Evolutionary conservation across 2,329 filamentous ascomycete genomes (phyloP).

Genomic region (Hysterium pulicare): DNA sequence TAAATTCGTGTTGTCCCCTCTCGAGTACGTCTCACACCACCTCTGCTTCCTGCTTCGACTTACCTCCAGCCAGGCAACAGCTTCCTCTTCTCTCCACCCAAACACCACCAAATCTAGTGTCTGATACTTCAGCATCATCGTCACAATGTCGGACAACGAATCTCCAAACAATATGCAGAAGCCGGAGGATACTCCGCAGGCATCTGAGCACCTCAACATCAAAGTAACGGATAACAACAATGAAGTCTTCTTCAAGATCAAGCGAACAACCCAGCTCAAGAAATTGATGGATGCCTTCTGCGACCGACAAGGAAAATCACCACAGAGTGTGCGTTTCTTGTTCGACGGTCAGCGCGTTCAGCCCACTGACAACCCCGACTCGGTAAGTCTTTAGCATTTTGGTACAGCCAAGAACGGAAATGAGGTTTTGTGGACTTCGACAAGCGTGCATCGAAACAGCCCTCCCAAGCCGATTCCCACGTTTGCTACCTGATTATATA

Average conservation of each 20-base stretch:
- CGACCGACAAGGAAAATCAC: constrained; percentile 87
- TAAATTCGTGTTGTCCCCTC: constrained; percentile 11
- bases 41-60: constrained; percentile 14
- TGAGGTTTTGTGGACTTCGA: too few species aligned
- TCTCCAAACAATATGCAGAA: constrained; percentile 41
- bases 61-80: constrained; percentile 10
- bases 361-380: constrained; percentile 83
- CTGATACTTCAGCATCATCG: too few species aligned
- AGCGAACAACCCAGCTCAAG: constrained; percentile 90
- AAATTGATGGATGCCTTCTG: constrained; percentile 99
- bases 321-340: constrained; percentile 82
- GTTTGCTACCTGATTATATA: neutral
- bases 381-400: constrained; percentile 58
- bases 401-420: too few species aligned
- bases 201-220: constrained; percentile 89
- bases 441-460: too few species aligned
- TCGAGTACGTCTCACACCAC: constrained; percentile 22
- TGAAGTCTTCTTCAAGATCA: constrained; percentile 99
- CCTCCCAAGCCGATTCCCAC: too few species aligned
- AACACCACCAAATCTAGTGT: constrained; percentile 1
- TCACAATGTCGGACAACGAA: constrained; percentile 45
- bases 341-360: constrained; percentile 96
- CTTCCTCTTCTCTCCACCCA: constrained; percentile 1
- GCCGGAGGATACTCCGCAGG: constrained; percentile 42
- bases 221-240: constrained; percentile 99